These are phyloP conservation scores for Eucalyptus victrix DNA, from an alignment of 345 rosid species.

Conservation along the genomic window DNA sequence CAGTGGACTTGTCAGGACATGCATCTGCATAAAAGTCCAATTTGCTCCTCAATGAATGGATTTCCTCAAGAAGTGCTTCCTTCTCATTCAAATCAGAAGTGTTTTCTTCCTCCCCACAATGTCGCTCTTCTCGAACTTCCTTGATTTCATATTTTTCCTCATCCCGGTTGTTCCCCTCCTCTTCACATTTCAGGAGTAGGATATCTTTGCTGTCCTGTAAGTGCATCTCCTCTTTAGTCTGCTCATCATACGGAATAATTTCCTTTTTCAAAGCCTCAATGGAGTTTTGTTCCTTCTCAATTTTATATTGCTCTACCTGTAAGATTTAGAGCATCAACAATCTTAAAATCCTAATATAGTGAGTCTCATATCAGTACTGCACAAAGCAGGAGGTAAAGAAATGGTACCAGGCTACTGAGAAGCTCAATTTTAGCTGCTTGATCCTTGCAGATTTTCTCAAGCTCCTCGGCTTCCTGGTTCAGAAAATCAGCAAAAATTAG, in stretches of 20 bases:
- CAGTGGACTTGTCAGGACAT: constrained; percentile 42
- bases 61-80: constrained; percentile 77
- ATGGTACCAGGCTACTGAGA: constrained; percentile 42
- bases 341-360: background rate
- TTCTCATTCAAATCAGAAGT: constrained; percentile 43
- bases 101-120: constrained; percentile 1
- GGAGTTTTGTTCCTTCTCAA: background rate
- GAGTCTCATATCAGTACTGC: background rate
- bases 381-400: background rate
- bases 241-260: constrained; percentile 9
- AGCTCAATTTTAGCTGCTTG: constrained; percentile 78
- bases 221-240: constrained; percentile 1
- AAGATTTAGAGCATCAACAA: background rate
- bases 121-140: constrained; percentile 31
- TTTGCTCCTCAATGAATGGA: constrained; percentile 50
- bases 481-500: background rate
- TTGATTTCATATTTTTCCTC: constrained; percentile 30
- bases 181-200: background rate
- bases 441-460: constrained; percentile 53
- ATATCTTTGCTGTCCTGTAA: constrained; percentile 11
- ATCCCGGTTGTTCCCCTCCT: constrained; percentile 4
- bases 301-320: constrained; percentile 54
- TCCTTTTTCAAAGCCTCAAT: constrained; percentile 1
- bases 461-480: constrained; percentile 50
- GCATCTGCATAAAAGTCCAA: constrained; percentile 35